Evolutionary conservation across 345 rosid genomes (phyloP).

Genomic region (Tarenaya hassleriana): DNA sequence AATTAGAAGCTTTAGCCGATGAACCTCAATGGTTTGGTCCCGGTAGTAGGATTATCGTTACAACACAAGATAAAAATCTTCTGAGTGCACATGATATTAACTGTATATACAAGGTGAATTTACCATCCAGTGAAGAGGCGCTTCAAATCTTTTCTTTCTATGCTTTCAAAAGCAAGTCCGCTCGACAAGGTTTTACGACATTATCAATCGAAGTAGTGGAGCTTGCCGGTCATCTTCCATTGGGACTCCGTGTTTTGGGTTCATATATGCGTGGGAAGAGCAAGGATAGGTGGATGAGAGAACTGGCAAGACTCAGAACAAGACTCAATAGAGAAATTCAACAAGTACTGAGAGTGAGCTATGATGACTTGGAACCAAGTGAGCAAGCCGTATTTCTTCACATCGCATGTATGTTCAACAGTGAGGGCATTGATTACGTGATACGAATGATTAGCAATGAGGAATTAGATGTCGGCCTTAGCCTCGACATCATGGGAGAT

Average conservation of each 20-base stretch:
- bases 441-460: neutral
- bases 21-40: conserved; percentile 1
- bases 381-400: conserved; percentile 4
- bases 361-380: neutral
- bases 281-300: neutral
- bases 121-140: conserved; percentile 15
- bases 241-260: conserved; percentile 13
- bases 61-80: conserved; percentile 19
- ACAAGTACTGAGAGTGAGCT: conserved; percentile 4
- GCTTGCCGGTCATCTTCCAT: conserved; percentile 18
- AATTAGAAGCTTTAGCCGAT: conserved; percentile 9
- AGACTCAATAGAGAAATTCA: conserved; percentile 1
- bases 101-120: conserved; percentile 8
- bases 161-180: conserved; percentile 18
- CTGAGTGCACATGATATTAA: conserved; percentile 4
- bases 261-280: conserved; percentile 10
- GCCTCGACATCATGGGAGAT: neutral
- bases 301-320: neutral
- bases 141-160: conserved; percentile 11
- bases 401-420: conserved; percentile 8
- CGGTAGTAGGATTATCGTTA: conserved; percentile 23
- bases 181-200: neutral
- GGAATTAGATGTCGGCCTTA: neutral
- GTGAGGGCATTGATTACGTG: conserved; percentile 3
- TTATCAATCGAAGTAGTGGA: conserved; percentile 6